Evolutionary conservation across 2,329 filamentous ascomycete species (phyloP), one percentile per base, ranked within the genome.

Genomic region (Xylaria sp.): DNA sequence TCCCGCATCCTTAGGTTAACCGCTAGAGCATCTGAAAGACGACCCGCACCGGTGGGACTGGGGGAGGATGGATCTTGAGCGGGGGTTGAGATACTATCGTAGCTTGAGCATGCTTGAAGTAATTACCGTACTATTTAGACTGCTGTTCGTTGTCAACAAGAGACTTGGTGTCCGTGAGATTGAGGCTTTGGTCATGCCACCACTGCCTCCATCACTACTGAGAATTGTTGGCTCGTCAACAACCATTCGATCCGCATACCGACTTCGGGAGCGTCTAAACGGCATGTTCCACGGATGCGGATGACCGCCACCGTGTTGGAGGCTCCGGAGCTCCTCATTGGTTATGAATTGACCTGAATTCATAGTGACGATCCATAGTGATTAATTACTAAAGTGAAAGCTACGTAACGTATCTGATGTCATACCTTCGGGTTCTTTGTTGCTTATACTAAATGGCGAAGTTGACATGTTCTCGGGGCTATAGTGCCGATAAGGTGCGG

Each of bases 41-140:
- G 67, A 69, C 67, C 67, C 59, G 58, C 67, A 66, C 41, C 32
- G 67, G 63, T 69, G 67, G 67, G 48, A 60, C 58, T 23, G 58
- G 20, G 20, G 44, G 52, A 41, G 23, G 32, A 62, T 69, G 52
- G 58, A 44, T 55, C 55, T 60, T 54, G 66, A 37, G 39, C 55
- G 37, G 55, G 37, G 39, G 46, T 46, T 20, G 15, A 8, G 13
- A 32, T 39, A 46, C 7, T 9, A 58, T 15, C 13, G 56, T 46
- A 46, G 2, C 10, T 12, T 18, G 25, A 44, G 15, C 39, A 34
- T 46, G 8, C 32, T 44, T 32, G 3, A 46, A 58, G 25, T 18
- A 39, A n/a, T 23, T 37, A 39, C n/a, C n/a, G n/a, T n/a, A n/a
- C n/a, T 18, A 65, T 12, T 18, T 13, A 55, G 25, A 4, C 41